Evolutionary conservation across 2,329 filamentous ascomycete genomes (phyloP).

Genomic region (Lojkania enalia): DNA sequence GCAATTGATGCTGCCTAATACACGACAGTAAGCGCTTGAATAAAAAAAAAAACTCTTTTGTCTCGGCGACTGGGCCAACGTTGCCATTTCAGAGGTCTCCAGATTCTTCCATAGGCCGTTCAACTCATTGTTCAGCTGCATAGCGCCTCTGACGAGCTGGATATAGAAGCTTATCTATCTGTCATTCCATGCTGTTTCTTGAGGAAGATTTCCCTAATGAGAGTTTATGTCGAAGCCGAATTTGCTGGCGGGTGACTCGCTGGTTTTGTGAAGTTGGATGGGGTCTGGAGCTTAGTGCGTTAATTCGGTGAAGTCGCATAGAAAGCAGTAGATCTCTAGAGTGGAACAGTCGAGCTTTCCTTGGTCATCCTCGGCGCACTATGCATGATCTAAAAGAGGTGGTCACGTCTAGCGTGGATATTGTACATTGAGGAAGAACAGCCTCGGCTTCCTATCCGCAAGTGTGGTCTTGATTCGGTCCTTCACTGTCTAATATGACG

Average conservation of each 20-base stretch:
- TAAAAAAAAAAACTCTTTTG: neutral
- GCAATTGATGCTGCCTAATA: too few species aligned
- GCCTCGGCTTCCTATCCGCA: neutral
- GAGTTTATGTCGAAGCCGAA: neutral
- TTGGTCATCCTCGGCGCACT: neutral
- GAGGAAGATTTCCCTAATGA: neutral
- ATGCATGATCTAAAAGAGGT: neutral
- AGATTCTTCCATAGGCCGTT: neutral
- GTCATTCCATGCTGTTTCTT: neutral
- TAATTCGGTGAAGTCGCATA: neutral
- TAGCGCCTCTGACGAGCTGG: neutral
- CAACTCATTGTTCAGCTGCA: neutral
- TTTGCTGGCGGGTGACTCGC: neutral
- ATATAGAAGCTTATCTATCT: neutral
- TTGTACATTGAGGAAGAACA: neutral
- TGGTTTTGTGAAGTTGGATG: neutral
- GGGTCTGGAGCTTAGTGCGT: neutral
- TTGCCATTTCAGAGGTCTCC: neutral
- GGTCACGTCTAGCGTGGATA: neutral
- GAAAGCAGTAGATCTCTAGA: neutral
- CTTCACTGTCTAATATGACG: neutral
- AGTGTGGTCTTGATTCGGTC: neutral
- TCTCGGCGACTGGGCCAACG: neutral
- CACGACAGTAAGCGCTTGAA: too few species aligned
- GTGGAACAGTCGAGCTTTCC: neutral